Evolutionary conservation across 345 rosid species (phyloP), one percentile per base, ranked within the genome.

Genomic region (Sonneratia alba): DNA sequence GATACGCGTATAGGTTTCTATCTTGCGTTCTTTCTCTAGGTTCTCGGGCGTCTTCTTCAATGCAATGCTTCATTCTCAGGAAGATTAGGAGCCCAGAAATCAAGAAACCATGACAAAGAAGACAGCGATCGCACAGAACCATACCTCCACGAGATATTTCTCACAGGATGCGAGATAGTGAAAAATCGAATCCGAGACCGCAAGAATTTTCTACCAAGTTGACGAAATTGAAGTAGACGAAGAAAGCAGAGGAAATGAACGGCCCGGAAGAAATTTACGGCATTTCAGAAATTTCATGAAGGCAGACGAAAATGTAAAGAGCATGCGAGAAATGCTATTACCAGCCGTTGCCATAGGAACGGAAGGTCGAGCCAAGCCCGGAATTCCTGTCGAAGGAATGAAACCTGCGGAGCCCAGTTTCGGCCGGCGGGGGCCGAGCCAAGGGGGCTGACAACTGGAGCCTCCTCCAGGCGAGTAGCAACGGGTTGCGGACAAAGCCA

Each of bases 341-440:
- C 70, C 70, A 45, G 56, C 19, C 18, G 18, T 27, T 10, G 55
- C 19, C 36, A 45, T n/a, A 11, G 53, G 16, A 68, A 9, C 36
- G 19, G 48, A 45, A 48, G 55, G 32, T 48, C 36, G 55, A 24
- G 34, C 70, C 36, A 49, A 34, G 14, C 36, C 70, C 70, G 49
- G 56, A 11, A 42, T 45, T 68, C 55, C 56, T 40, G 70, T 48
- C 36, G 55, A 68, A 68, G 36, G 55, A 68, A 22, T 38, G 55
- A 38, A 68, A 45, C 55, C 70, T 43, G 55, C 53, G 70, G 15
- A 67, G 16, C 22, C 45, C 68, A 27, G 12, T 36, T 40, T 24
- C 16, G 51, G 34, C 64, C 32, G 64, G 11, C 14, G 64, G 64
- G 34, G 24, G 36, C 66, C 56, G 24, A 68, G 15, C 70, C 36